Percentiles rank a stretch among this genome's conserved stretches.
Evolutionary conservation across 2,329 filamentous ascomycete species (phyloP).

Genomic region (Blumeria hordei): DNA sequence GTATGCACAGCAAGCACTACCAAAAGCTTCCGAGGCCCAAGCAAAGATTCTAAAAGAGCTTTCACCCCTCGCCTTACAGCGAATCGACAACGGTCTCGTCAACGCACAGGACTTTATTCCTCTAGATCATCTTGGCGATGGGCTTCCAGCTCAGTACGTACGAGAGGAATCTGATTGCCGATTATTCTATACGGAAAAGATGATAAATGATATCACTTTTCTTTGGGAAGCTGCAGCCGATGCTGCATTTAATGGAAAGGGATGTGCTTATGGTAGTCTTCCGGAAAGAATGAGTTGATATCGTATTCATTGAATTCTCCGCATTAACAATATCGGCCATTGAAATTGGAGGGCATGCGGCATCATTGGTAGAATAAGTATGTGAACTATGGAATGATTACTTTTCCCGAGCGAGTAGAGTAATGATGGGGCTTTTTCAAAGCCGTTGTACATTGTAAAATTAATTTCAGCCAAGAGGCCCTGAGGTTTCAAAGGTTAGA

Average conservation of each 20-base stretch:
- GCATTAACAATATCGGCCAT: too few relatives aligned
- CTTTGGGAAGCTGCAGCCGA: conserved; percentile 24
- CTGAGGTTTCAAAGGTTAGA: too few relatives aligned
- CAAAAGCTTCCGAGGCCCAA: conserved; percentile 4
- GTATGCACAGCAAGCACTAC: conserved; percentile 4
- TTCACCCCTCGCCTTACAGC: conserved; percentile 4
- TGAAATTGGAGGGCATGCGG: too few relatives aligned
- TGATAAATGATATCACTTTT: conserved; percentile 22
- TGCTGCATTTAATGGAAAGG: conserved; percentile 18
- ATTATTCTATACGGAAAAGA: conserved; percentile 31
- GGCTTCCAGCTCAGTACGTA: conserved; percentile 30
- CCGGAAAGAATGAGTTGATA: too few relatives aligned
- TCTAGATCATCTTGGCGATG: conserved; percentile 12
- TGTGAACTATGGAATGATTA: too few relatives aligned
- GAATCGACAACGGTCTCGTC: conserved; percentile 15
- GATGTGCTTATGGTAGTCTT: conserved; percentile 13
- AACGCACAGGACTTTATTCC: conserved; percentile 19
- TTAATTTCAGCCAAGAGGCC: too few relatives aligned
- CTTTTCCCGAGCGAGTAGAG: too few relatives aligned
- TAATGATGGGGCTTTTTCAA: too few relatives aligned
- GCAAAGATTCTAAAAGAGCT: conserved; percentile 2
- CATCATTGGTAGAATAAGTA: too few relatives aligned
- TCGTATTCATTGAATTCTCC: too few relatives aligned
- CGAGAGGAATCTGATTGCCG: conserved; percentile 36
- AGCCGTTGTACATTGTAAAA: too few relatives aligned